Base-by-base conservation (phyloP, 2,329 filamentous ascomycete species). In the Graphilbum fragrans region DNA sequence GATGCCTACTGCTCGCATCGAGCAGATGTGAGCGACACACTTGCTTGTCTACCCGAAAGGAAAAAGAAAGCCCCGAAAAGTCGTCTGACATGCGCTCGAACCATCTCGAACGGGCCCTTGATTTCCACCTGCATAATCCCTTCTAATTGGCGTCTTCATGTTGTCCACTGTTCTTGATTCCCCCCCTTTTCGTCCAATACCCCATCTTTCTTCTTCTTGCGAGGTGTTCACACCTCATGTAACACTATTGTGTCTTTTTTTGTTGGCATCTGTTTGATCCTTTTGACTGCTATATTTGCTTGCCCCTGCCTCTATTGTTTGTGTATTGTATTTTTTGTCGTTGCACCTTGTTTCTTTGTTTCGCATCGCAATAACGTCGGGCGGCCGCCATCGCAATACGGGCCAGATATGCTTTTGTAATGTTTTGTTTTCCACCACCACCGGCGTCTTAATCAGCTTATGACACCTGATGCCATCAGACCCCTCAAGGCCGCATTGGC, bases 1-100 rank as follows among this genome's bases (percentile, higher is more conserved):
- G 55, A 64, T 79, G 57, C 75, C 74, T 11, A 77, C 72, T 52
- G 69, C 65, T 34, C 63, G 74, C 39, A 68, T 79, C 47, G 71
- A 74, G 49, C 69, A 60, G 45, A 62, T 79, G 59, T 77, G 59
- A 64, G 5, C n/a, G n/a, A n/a, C n/a, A n/a, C n/a, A n/a, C n/a
- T n/a, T n/a, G n/a, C n/a, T n/a, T n/a, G n/a, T n/a, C n/a, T n/a
- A n/a, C n/a, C n/a, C n/a, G n/a, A n/a, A n/a, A n/a, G n/a, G n/a
- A n/a, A n/a, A n/a, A n/a, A n/a, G n/a, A n/a, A n/a, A n/a, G n/a
- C n/a, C n/a, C n/a, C n/a, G n/a, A n/a, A n/a, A n/a, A n/a, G n/a
- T n/a, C n/a, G n/a, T n/a, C n/a, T n/a, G n/a, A 11, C 9, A 10
- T 16, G n/a, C 10, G 5, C 5, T 17, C 17, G 39, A 29, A 27